Base-by-base conservation (phyloP, 768 basidiomycete genomes). In the Hemileccinum impolitum region DNA sequence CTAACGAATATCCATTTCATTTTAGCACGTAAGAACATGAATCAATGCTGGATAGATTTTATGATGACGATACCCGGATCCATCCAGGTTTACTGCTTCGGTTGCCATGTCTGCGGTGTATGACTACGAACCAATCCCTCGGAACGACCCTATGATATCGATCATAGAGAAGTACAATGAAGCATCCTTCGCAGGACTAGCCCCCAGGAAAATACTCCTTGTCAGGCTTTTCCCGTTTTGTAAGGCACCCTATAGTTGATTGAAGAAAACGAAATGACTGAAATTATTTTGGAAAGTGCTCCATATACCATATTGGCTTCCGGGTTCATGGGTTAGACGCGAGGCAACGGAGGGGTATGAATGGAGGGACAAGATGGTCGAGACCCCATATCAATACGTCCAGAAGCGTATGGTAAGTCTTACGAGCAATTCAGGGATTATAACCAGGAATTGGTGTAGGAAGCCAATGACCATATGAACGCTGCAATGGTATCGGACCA, bases 281-380 rank as follows among this genome's bases (percentile, higher is more conserved):
- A 30, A 23, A 6, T 21, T 21, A 15, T 18, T 18, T 41, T 39
- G 1, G 26, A 26, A 30, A 64, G 64, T 65, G 23, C 51, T 54
- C 15, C 31, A 57, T 39, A n/a, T 60, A 19, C 61, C 63, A 0
- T 39, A 50, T 11, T 62, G 56, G 56, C 39, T 60, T 4, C 55
- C 61, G 4, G 46, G 51, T 3, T 43, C 48, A 4, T 48, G 37
- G 37, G 12, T 53, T 31, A 53, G 47, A 41, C 41, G 35, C 12
- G 36, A 44, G 9, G 37, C 51, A 14, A 35, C 13, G 13, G 11
- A n/a, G 4, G 34, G 34, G 12, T 35, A 34, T n/a, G 40, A 30
- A 5, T 35, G 18, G 36, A 53, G 26, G 4, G 15, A 28, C 14
- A 47, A 53, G 42, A 42, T 11, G 26, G 13, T 55, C 15, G 46